These are phyloP conservation scores for Trypanosoma cruzi DNA, from an alignment of 208 protist genomes.

Conservation along the genomic window DNA sequence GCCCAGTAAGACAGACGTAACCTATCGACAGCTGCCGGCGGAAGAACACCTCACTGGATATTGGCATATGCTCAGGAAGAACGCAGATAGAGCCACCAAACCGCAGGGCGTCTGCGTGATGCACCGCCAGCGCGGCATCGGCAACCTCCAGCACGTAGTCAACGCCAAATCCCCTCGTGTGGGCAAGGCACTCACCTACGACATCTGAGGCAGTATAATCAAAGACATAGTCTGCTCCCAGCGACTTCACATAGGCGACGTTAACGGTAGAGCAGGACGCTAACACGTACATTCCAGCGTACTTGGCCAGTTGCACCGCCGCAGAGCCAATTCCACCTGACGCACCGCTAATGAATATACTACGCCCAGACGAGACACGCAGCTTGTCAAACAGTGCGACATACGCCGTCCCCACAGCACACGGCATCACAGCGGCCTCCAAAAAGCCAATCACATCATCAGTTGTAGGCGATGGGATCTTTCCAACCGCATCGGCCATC, in stretches of 20 bases:
- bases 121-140: conserved; percentile 34
- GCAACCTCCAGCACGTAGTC: conserved; percentile 82
- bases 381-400: conserved; percentile 81
- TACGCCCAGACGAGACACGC: conserved; percentile 46
- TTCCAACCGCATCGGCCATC: conserved; percentile 44
- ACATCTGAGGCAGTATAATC: conserved; percentile 69
- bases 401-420: conserved; percentile 67
- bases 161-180: conserved; percentile 69
- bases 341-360: conserved; percentile 80
- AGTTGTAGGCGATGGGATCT: conserved; percentile 37
- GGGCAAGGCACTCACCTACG: conserved; percentile 44
- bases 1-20: conserved; percentile 56
- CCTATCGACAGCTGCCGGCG: conserved; percentile 60
- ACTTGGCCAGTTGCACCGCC: conserved; percentile 79
- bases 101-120: conserved; percentile 49
- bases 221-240: conserved; percentile 71
- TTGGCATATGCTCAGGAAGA: conserved; percentile 37
- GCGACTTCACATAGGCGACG: conserved; percentile 46
- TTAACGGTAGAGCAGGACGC: conserved; percentile 64
- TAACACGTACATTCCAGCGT: conserved; percentile 68
- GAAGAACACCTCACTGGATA: conserved; percentile 44
- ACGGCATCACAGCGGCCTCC: conserved; percentile 69
- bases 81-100: conserved; percentile 75
- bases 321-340: conserved; percentile 73
- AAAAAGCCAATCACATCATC: conserved; percentile 59